These are phyloP conservation scores for Furcasterigmium sp. DNA, from an alignment of 2,329 filamentous ascomycete species.

Conservation along the genomic window DNA sequence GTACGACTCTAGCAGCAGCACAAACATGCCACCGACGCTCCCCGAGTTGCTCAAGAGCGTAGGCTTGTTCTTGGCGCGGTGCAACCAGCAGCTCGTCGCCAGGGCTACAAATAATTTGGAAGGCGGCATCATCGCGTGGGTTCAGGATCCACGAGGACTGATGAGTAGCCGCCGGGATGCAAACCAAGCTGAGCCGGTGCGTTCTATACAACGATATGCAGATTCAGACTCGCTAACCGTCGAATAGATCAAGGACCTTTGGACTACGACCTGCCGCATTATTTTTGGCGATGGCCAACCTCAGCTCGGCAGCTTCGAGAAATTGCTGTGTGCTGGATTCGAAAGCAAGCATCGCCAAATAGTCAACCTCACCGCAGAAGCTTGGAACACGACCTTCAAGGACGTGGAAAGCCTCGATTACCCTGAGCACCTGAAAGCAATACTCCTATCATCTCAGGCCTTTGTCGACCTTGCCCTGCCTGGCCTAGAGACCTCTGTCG, in stretches of 20 bases:
- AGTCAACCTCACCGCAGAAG: constrained; percentile 42
- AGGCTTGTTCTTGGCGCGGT: constrained; percentile 45
- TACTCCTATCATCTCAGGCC: constrained; percentile 55
- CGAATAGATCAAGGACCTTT: constrained; percentile 40
- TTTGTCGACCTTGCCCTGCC: constrained; percentile 43
- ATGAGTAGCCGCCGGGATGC: constrained; percentile 35
- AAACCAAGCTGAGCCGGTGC: constrained; percentile 38
- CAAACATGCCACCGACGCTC: constrained; percentile 28
- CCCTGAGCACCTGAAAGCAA: constrained; percentile 56
- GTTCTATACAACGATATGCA: constrained; percentile 14
- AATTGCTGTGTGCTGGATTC: constrained; percentile 50
- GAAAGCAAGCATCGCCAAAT: constrained; percentile 50
- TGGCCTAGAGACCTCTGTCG: constrained; percentile 31
- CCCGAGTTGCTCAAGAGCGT: constrained; percentile 48
- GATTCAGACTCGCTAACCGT: not conserved
- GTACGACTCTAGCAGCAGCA: constrained; percentile 33
- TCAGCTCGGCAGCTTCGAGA: constrained; percentile 48
- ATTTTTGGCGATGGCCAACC: constrained; percentile 28
- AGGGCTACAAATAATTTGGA: constrained; percentile 58
- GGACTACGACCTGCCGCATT: constrained; percentile 41
- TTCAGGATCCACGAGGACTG: constrained; percentile 49
- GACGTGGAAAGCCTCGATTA: constrained; percentile 55
- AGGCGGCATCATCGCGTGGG: constrained; percentile 55
- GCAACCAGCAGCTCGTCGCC: constrained; percentile 42
- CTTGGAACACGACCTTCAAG: constrained; percentile 70